Evolutionary conservation across 495 filamentous ascomycete species (phyloP).

Genomic region (Cudoniella acicularis): DNA sequence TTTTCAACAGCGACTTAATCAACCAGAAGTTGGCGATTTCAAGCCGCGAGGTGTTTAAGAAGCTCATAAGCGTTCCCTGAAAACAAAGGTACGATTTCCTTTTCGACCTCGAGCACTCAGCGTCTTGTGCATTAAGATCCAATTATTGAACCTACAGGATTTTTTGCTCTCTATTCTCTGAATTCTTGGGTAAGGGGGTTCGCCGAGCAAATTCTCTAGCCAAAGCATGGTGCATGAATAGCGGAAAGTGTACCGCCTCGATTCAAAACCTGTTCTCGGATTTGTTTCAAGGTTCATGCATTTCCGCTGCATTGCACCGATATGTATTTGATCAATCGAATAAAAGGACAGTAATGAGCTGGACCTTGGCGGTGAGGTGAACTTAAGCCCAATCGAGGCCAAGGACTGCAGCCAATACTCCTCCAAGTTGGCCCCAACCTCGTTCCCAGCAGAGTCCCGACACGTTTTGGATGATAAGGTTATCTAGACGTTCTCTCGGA

Average conservation of each 20-base stretch:
- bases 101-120: too few species aligned
- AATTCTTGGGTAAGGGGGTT: too few species aligned
- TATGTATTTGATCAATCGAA: not conserved
- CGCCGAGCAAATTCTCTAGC: too few species aligned
- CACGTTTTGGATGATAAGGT: not conserved
- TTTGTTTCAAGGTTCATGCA: not conserved
- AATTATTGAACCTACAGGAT: too few species aligned
- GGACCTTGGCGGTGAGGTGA: not conserved
- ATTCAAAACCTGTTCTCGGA: not conserved
- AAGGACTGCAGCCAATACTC: not conserved
- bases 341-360: not conserved
- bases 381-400: not conserved
- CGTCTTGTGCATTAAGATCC: too few species aligned
- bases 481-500: not conserved
- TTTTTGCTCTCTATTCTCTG: too few species aligned
- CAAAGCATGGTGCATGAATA: not conserved
- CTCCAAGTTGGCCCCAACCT: not conserved
- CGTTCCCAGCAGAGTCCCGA: not conserved
- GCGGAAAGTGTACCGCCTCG: not conserved
- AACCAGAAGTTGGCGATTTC: too few species aligned
- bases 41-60: too few species aligned
- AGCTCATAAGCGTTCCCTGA: too few species aligned
- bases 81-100: too few species aligned
- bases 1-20: too few species aligned
- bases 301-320: not conserved